phyloP scores from a whole-genome alignment of 2,329 filamentous ascomycete genomes.

The Alternaria sp. region DNA sequence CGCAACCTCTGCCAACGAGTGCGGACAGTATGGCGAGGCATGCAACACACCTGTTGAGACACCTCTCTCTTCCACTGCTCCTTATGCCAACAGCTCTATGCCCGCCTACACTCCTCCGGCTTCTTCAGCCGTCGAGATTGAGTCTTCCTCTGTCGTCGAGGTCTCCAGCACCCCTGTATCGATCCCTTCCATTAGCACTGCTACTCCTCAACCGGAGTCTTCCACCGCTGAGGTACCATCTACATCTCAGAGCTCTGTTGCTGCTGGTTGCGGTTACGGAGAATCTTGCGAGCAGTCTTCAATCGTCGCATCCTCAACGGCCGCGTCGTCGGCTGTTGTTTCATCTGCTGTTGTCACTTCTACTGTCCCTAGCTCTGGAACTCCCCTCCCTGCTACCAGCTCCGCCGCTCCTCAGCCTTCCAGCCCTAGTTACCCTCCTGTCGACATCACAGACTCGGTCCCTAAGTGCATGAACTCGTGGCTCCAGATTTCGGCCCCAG shows the following conservation, averaged over 20 bases:
- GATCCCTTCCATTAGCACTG: constrained; percentile 13
- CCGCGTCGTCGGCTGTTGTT: constrained; percentile 2
- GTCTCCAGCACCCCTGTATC: background rate
- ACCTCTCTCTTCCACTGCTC: constrained; percentile 16
- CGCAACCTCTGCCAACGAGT: constrained; percentile 8
- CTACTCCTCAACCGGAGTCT: constrained; percentile 13
- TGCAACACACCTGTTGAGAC: constrained; percentile 10
- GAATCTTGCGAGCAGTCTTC: constrained; percentile 26
- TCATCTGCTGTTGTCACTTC: constrained; percentile 7
- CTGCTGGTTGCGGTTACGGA: constrained; percentile 25
- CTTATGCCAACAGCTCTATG: constrained; percentile 29
- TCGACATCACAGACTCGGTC: constrained; percentile 71
- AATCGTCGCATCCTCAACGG: constrained; percentile 14
- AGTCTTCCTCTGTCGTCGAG: constrained; percentile 11
- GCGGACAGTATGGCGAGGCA: constrained; percentile 11
- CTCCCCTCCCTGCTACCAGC: constrained; percentile 21
- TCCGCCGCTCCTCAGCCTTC: constrained; percentile 27
- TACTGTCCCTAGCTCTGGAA: constrained; percentile 5
- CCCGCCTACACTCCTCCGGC: constrained; percentile 22
- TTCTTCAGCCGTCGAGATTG: constrained; percentile 1
- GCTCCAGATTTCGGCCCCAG: constrained; percentile 69
- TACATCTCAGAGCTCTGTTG: constrained; percentile 12
- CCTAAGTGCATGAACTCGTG: constrained; percentile 94
- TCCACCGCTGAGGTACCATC: constrained; percentile 16
- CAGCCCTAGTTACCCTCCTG: constrained; percentile 33